These are phyloP conservation scores for Westerdykella aurantiaca DNA, from an alignment of 2,329 filamentous ascomycete species.

Conservation along the genomic window DNA sequence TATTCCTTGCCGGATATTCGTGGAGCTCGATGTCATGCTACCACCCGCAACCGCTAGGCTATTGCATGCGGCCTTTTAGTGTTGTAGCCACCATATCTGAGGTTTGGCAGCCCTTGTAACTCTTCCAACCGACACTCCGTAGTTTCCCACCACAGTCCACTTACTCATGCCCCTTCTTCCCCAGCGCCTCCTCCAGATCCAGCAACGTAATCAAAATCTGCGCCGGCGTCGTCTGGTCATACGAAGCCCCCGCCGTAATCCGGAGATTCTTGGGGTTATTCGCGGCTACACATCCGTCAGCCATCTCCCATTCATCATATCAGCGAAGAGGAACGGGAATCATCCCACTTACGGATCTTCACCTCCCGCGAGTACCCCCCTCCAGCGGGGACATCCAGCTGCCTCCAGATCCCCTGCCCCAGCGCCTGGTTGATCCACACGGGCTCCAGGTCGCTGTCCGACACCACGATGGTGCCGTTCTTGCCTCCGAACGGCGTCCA, in stretches of 20 bases:
- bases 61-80: no score
- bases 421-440: slow-evolving; percentile 16
- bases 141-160: no score
- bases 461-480: slow-evolving; percentile 15
- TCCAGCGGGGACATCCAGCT: slow-evolving; percentile 11
- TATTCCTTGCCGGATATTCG: no score
- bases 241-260: slow-evolving; percentile 13
- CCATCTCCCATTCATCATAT: slow-evolving; percentile 10
- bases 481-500: slow-evolving; percentile 13
- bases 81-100: no score
- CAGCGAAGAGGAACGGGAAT: slow-evolving; percentile 9
- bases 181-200: slow-evolving; percentile 16
- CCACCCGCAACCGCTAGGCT: no score
- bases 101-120: no score
- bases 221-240: slow-evolving; percentile 3
- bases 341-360: slow-evolving; percentile 10
- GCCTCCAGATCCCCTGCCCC: slow-evolving; percentile 14
- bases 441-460: slow-evolving; percentile 8
- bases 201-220: slow-evolving; percentile 15
- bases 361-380: slow-evolving; percentile 15
- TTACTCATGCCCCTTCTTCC: no score
- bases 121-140: no score
- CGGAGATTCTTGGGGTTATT: slow-evolving; percentile 15
- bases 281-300: background rate
- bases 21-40: no score